Conservation (phyloP, 441 rosid genomes). For the Populus tomentosa region DNA sequence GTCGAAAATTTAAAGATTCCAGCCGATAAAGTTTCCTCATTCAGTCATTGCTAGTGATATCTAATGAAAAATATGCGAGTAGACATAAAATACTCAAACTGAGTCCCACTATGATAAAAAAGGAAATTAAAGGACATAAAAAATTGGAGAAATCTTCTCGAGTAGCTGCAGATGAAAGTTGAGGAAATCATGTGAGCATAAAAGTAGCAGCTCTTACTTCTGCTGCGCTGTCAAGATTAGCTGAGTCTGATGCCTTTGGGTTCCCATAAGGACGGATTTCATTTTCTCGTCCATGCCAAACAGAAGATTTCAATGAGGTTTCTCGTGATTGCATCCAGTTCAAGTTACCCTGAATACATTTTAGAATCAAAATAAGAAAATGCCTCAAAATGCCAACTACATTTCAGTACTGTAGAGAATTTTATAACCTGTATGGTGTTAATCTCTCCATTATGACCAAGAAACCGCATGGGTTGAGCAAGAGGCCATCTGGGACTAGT, state of each 20-base stretch:
- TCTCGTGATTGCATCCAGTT: too few relatives aligned
- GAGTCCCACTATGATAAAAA: background rate
- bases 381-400: too few relatives aligned
- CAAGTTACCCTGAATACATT: too few relatives aligned
- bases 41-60: background rate
- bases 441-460: too few relatives aligned
- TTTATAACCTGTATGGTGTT: too few relatives aligned
- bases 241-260: slow-evolving; percentile 95
- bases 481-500: slow-evolving; percentile 99
- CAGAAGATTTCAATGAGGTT: slow-evolving; percentile 96
- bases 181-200: background rate
- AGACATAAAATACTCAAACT: background rate
- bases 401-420: too few relatives aligned
- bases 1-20: background rate
- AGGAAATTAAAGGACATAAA: background rate
- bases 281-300: slow-evolving; percentile 95
- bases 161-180: background rate
- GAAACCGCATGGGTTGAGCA: slow-evolving; percentile 99
- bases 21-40: background rate
- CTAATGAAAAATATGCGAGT: background rate
- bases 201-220: slow-evolving; percentile 52
- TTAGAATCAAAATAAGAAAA: too few relatives aligned
- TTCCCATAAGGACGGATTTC: slow-evolving; percentile 97
- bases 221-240: slow-evolving; percentile 96
- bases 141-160: background rate